Percentiles rank a stretch among this genome's conserved stretches.
phyloP scores from a whole-genome alignment of 345 rosid species.

The Jatropha curcas region DNA sequence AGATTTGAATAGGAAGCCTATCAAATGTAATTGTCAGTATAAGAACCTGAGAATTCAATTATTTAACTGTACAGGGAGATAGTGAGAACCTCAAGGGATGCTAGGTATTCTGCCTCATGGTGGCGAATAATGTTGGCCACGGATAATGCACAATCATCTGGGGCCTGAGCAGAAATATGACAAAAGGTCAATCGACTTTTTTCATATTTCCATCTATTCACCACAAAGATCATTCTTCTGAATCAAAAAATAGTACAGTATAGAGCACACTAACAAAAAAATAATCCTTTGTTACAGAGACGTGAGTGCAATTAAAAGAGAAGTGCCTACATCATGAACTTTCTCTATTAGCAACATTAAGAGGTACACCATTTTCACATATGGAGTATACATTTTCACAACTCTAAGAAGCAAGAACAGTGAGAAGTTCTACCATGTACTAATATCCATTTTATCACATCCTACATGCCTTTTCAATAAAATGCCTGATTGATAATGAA shows the following conservation, averaged over 20 bases:
- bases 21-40: conserved; percentile 16
- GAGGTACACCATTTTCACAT: not conserved
- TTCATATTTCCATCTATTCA: not conserved
- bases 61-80: conserved; percentile 5
- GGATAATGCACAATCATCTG: conserved; percentile 77
- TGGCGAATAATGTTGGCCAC: conserved; percentile 70
- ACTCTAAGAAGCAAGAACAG: not conserved
- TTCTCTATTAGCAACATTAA: not conserved
- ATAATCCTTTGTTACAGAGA: not conserved
- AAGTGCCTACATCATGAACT: not conserved
- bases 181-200: conserved; percentile 3
- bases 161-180: conserved; percentile 54
- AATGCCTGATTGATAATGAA: not conserved
- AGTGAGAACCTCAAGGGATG: conserved; percentile 76
- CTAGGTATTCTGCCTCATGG: conserved; percentile 86
- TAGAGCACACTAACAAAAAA: not conserved
- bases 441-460: not conserved
- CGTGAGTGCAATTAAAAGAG: not conserved
- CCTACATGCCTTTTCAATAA: not conserved
- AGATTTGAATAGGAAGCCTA: conserved; percentile 91
- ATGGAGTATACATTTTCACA: not conserved
- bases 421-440: not conserved
- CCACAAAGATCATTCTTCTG: not conserved
- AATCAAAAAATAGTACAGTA: not conserved
- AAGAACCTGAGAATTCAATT: conserved; percentile 2